Evolutionary conservation across 2,329 filamentous ascomycete species (phyloP), one percentile per base, ranked within the genome.

Genomic region (Epichloe typhina): DNA sequence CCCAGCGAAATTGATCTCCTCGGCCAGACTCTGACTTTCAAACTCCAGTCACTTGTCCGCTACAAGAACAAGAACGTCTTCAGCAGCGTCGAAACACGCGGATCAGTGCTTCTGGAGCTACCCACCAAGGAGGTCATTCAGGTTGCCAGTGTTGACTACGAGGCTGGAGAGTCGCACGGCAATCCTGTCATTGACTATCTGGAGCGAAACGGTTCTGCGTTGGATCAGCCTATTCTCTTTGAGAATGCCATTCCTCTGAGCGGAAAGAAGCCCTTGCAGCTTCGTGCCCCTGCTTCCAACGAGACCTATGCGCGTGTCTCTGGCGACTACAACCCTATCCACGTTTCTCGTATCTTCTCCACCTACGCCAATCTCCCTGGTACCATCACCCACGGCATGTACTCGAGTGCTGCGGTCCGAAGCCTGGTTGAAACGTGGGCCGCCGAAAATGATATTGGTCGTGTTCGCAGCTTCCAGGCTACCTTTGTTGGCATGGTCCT

Each of bases 371-470:
- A 90, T 66, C 77, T 98, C 15, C 90, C 90, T 1, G 94, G 93
- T 47, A 98, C 93, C 43, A 98, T 98, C 63, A 98, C 93, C 1
- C 93, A 98, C 66, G 93, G 93, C 65, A 98, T 98, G 93, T 98
- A 97, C 76, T 94, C 91, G 2, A 97, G 91, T 69, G 93, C 93
- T 57, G 88, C 93, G 38, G 93, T 98, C 31, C 85, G 94, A 62
- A 95, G 89, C 65, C 75, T 98, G 49, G 90, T 98, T 6, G 93
- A 98, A 76, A 98, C 89, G 0, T 98, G 93, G 93, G 93, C 94
- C 49, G 93, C 91, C 0, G 94, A 98, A 74, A 98, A 98, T 76
- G 93, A 98, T 65, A 84, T 97, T 61, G 91, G 93, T 43, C 91
- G 93, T 61, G 91, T 98, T 49, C 84, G 93, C 62, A 96, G 91